These are phyloP conservation scores for Spongospora subterranea DNA, from an alignment of 208 protist species.

Conservation along the genomic window DNA sequence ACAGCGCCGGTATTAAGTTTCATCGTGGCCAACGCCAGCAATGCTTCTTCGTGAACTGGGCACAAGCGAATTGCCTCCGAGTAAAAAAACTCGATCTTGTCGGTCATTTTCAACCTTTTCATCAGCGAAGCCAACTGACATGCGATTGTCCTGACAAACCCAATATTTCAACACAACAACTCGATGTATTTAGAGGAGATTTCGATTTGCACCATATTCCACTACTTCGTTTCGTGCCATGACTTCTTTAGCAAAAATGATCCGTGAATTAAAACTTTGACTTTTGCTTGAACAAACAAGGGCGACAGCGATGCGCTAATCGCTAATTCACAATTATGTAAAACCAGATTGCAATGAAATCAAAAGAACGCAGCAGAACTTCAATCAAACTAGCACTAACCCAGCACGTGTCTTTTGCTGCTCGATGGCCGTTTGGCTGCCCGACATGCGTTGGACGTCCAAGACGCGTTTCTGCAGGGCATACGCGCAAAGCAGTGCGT, in stretches of 20 bases:
- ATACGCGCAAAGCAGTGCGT: not conserved
- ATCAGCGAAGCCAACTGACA: not conserved
- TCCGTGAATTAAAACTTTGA: too few relatives aligned
- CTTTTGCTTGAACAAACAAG: too few relatives aligned
- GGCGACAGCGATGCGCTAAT: too few relatives aligned
- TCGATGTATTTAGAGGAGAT: too few relatives aligned
- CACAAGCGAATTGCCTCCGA: not conserved
- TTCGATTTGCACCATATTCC: too few relatives aligned
- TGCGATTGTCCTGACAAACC: not conserved
- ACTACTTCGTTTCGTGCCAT: too few relatives aligned
- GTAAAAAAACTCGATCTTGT: slow-evolving; percentile 41
- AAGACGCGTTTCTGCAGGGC: slow-evolving; percentile 48
- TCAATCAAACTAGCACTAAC: too few relatives aligned
- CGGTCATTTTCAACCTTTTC: not conserved
- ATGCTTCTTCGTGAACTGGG: slow-evolving; percentile 2
- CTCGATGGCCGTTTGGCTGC: not conserved
- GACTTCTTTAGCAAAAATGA: too few relatives aligned
- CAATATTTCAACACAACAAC: too few relatives aligned
- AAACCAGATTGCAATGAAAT: too few relatives aligned
- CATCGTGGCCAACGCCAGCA: not conserved
- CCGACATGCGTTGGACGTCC: not conserved
- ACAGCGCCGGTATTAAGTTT: not conserved
- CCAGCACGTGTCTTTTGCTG: not conserved
- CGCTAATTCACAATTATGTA: too few relatives aligned
- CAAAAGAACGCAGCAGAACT: too few relatives aligned